Percentiles rank a stretch among this genome's conserved stretches.
These are phyloP conservation scores for Paramecium biaurelia DNA, from an alignment of 73 alveolate genomes.

Conservation along the genomic window DNA sequence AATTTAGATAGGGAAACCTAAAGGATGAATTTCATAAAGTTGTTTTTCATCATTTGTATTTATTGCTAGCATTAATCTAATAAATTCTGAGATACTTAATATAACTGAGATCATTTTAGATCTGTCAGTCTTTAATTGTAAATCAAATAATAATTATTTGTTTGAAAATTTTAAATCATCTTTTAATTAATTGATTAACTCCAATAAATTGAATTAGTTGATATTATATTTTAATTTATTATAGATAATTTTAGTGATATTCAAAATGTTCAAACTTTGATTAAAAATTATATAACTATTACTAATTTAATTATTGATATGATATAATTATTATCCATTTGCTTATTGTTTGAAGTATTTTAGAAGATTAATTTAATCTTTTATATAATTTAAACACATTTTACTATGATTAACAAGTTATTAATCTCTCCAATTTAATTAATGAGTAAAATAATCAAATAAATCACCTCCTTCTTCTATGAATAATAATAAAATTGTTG, in stretches of 20 bases:
- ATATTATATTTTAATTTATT: constrained; percentile 13
- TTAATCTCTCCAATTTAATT: constrained; percentile 27
- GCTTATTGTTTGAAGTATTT: background rate
- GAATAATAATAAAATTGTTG: background rate
- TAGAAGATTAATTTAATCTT: background rate
- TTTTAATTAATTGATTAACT: background rate
- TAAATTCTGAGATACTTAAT: constrained; percentile 2
- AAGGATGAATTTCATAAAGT: background rate
- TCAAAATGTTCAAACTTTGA: background rate
- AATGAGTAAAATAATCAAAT: background rate
- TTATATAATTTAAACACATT: background rate
- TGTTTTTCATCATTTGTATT: constrained; percentile 1
- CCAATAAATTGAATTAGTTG: background rate
- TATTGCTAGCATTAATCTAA: background rate
- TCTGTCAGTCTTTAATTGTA: background rate
- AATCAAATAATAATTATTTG: background rate
- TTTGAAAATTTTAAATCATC: background rate
- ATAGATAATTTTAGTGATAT: background rate
- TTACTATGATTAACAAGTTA: background rate
- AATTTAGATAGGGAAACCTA: background rate
- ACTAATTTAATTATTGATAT: background rate
- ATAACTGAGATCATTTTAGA: constrained; percentile 24
- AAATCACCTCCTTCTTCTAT: background rate
- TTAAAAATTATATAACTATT: background rate
- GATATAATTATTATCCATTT: background rate